A percentile compares a stretch with the other conserved stretches of the same genome.
phyloP scores from a whole-genome alignment of 306 rosid species.

The Cucumis melo region DNA sequence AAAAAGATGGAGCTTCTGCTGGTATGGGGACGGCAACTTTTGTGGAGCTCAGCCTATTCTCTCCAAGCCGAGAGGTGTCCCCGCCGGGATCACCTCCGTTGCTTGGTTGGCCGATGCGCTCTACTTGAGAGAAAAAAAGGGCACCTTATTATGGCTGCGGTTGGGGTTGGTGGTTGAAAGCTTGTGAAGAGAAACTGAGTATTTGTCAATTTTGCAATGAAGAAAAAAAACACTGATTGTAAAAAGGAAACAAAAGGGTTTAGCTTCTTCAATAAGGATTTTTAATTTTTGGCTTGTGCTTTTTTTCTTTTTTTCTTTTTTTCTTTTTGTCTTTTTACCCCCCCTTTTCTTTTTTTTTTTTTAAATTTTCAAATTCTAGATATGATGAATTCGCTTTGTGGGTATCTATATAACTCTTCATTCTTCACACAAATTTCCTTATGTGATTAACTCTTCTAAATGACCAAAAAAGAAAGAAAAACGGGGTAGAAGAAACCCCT shows the following conservation, averaged over 20 bases:
- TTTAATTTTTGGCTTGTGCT: conserved; percentile 33
- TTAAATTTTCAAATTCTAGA: background rate
- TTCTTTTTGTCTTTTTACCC: too few species aligned
- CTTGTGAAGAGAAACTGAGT: conserved; percentile 27
- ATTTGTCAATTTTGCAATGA: conserved; percentile 71
- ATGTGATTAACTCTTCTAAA: too few species aligned
- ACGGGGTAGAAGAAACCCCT: background rate
- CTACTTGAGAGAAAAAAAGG: background rate
- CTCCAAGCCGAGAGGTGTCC: conserved; percentile 54
- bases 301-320: background rate
- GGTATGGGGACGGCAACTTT: conserved; percentile 35
- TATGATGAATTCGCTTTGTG: background rate
- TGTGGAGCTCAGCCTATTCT: conserved; percentile 86
- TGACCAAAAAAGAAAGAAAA: too few species aligned
- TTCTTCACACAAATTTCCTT: too few species aligned
- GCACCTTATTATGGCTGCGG: background rate
- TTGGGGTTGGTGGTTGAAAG: conserved; percentile 12
- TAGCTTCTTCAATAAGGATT: conserved; percentile 51
- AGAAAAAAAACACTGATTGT: conserved; percentile 50
- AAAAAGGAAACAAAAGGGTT: conserved; percentile 37
- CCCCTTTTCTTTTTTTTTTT: too few species aligned
- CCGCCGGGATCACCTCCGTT: conserved; percentile 82
- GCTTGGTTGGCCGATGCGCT: conserved; percentile 79
- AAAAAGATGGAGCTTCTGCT: conserved; percentile 51
- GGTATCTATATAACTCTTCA: background rate